phyloP scores from a whole-genome alignment of 768 basidiomycete genomes.

The Boletus bicolor region DNA sequence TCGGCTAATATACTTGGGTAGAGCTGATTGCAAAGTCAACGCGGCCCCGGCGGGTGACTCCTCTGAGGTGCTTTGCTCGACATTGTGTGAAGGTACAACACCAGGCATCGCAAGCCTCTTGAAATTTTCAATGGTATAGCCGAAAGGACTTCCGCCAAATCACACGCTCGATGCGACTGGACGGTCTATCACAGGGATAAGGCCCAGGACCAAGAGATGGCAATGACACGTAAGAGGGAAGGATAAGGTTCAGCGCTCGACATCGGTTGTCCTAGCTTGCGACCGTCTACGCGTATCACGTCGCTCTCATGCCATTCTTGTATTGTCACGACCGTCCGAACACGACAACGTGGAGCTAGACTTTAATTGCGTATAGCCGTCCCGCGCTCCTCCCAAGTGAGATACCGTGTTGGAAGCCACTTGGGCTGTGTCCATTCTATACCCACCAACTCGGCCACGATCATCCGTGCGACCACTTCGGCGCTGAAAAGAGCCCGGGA shows the following conservation, averaged over 20 bases:
- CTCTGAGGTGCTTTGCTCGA: too few relatives aligned
- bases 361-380: neutral
- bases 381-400: constrained; percentile 34
- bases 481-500: constrained; percentile 39
- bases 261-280: neutral
- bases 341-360: neutral
- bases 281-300: neutral
- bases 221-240: neutral
- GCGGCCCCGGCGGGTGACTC: too few relatives aligned
- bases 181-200: neutral
- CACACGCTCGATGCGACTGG: constrained; percentile 12
- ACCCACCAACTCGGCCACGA: constrained; percentile 44
- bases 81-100: too few relatives aligned
- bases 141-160: constrained; percentile 5
- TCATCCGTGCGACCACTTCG: constrained; percentile 59
- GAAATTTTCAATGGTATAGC: too few relatives aligned
- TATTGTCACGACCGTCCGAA: neutral
- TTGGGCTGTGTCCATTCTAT: constrained; percentile 48
- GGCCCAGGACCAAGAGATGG: neutral
- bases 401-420: constrained; percentile 61
- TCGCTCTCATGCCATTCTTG: neutral
- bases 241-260: neutral
- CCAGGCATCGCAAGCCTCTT: too few relatives aligned
- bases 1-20: too few relatives aligned
- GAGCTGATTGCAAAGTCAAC: too few relatives aligned